Base-by-base conservation (phyloP, 2,329 filamentous ascomycete genomes). In the Talaromyces sp. region DNA sequence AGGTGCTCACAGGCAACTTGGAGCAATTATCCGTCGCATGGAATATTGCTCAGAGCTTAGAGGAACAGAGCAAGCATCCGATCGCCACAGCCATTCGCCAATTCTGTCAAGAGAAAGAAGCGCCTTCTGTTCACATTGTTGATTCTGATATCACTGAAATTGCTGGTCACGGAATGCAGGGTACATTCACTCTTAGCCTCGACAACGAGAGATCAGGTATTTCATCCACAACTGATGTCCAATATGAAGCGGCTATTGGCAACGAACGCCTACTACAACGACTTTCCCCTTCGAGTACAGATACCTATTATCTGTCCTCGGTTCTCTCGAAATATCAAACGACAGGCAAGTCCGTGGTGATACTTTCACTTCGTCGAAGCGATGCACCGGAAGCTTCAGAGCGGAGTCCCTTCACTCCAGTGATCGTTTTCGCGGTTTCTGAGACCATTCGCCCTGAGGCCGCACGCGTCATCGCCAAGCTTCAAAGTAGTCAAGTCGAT, bases 361-460 rank as follows among this genome's bases (percentile, higher is more conserved):
- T 82, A 13, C 73, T 82, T n/a, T 77, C 75, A 3, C 64, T 82
- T 5, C 77, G 79, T 25, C 57, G 47, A 49, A 43, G 22, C 10
- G 27, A 47, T 10, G n/a, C 58, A 8, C 41, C 43, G 17, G 58
- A 60, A 49, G 41, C 58, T 49, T 60, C 58, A 9, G 27, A 37
- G n/a, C 41, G 41, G 74, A 47, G 70, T 22, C 37, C 41, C 2
- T 80, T 80, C 64, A 63, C 74, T 3, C 82, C 95, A 7, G 81
- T 84, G 0, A 87, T 88, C 0, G 83, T 88, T 11, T 88, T 97
- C 68, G 88, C 92, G 54, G 89, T 94, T 58, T 89, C 93, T 0
- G 93, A 97, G 70, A 87, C 91, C 1, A 86, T 97, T 68, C 89
- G 93, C 1, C 85, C 87, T 0, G 91, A 96, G 77, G 88, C 92